Evolutionary conservation across 169 alveolate species (phyloP).

Genomic region (Cryptosporidium meleagridis): DNA sequence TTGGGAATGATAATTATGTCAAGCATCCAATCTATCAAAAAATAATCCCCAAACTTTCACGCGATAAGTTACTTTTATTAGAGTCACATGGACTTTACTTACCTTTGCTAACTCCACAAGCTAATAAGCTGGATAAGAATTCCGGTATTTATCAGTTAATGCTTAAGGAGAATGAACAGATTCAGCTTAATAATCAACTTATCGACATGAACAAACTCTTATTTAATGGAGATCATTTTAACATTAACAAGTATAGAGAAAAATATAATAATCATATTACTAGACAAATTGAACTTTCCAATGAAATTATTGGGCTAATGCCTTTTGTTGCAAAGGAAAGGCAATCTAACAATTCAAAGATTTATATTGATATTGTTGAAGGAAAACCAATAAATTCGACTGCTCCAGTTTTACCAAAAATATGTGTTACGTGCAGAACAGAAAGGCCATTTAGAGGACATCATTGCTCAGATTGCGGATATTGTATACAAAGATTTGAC

Average conservation of each 20-base stretch:
- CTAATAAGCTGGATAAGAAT: constrained; percentile 4
- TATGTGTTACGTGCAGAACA: constrained; percentile 89
- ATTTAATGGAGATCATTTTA: constrained; percentile 48
- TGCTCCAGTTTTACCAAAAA: constrained; percentile 75
- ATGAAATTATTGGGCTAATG: constrained; percentile 50
- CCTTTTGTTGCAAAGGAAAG: constrained; percentile 69
- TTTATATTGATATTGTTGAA: constrained; percentile 63
- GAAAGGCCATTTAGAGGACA: constrained; percentile 83
- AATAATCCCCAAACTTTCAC: constrained; percentile 24
- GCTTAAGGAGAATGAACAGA: constrained; percentile 67
- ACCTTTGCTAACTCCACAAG: constrained; percentile 37
- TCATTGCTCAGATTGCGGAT: constrained; percentile 86
- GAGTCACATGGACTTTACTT: constrained; percentile 41
- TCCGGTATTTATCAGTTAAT: constrained; percentile 51
- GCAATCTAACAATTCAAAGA: constrained; percentile 32
- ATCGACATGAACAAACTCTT: constrained; percentile 48
- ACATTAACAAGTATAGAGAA: constrained; percentile 36
- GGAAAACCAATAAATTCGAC: constrained; percentile 43
- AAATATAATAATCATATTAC: constrained; percentile 30
- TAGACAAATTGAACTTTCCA: constrained; percentile 52
- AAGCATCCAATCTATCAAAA: constrained; percentile 61
- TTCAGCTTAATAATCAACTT: constrained; percentile 34
- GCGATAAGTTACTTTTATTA: constrained; percentile 26
- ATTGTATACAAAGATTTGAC: constrained; percentile 85
- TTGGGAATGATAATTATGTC: constrained; percentile 45